Conservation (phyloP, 148 eudicot genomes). For the Vaccinium darrowii region DNA sequence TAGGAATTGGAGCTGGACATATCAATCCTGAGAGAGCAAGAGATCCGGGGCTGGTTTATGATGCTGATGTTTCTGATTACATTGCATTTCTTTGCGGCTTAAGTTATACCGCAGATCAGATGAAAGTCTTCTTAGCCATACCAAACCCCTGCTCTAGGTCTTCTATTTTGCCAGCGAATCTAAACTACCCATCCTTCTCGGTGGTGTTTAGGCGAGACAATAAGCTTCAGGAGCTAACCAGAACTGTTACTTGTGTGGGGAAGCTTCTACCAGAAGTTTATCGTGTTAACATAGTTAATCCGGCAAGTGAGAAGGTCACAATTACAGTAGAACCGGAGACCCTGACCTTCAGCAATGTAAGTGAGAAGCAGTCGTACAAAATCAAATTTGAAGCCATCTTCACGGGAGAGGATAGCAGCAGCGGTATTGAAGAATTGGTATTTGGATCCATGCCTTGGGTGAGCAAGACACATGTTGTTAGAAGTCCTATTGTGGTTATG, state of each 20-base stretch:
- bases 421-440: neutral
- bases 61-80: neutral
- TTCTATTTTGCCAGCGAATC: neutral
- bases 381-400: neutral
- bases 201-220: too few species aligned
- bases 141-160: neutral
- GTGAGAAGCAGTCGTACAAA: neutral
- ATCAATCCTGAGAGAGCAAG: neutral
- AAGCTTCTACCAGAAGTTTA: neutral
- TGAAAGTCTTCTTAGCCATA: neutral
- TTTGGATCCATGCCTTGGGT: neutral
- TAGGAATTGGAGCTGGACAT: slow-evolving; percentile 14
- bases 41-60: slow-evolving; percentile 14
- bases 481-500: neutral
- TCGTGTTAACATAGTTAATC: neutral
- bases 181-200: neutral
- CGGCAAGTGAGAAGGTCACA: neutral
- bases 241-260: slow-evolving; percentile 1
- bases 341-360: neutral
- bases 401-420: neutral
- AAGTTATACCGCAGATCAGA: neutral
- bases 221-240: neutral
- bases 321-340: neutral
- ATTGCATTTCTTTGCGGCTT: neutral
- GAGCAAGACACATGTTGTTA: neutral